Percentiles rank a stretch among this genome's conserved stretches.
Conservation (phyloP, 129 eudicot species). For the Heracleum sosnowskyi region DNA sequence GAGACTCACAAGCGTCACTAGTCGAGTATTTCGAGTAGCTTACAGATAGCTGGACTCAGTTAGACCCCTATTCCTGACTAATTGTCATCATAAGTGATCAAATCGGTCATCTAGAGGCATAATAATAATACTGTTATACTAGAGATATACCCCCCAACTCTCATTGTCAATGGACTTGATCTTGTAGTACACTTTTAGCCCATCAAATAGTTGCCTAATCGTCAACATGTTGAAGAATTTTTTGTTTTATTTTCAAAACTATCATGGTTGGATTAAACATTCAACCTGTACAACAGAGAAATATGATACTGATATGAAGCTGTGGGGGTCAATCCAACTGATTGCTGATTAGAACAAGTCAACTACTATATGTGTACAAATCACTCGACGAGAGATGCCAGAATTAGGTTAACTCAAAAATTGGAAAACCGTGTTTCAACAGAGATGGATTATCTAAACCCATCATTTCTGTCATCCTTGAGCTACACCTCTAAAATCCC, state of each 20-base stretch:
- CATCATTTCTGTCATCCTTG: neutral
- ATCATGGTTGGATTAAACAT: no score
- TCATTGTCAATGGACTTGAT: no score
- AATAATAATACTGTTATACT: no score
- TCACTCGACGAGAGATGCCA: neutral
- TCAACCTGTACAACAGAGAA: no score
- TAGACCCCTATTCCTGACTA: neutral
- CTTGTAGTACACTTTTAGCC: no score
- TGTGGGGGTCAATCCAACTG: neutral
- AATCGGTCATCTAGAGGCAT: neutral
- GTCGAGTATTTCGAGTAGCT: neutral
- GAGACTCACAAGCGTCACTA: no score
- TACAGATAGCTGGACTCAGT: neutral
- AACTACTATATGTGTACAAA: neutral
- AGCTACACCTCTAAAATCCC: neutral
- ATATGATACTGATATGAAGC: neutral
- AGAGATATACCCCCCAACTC: neutral
- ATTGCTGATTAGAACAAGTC: neutral
- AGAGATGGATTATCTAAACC: neutral
- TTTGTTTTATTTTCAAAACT: no score
- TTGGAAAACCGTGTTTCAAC: neutral
- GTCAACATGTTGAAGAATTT: no score
- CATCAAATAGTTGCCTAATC: neutral
- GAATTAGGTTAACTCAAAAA: neutral
- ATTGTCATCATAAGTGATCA: neutral